phyloP scores from a whole-genome alignment of 129 eudicot species.

The Helianthus tuberosus region DNA sequence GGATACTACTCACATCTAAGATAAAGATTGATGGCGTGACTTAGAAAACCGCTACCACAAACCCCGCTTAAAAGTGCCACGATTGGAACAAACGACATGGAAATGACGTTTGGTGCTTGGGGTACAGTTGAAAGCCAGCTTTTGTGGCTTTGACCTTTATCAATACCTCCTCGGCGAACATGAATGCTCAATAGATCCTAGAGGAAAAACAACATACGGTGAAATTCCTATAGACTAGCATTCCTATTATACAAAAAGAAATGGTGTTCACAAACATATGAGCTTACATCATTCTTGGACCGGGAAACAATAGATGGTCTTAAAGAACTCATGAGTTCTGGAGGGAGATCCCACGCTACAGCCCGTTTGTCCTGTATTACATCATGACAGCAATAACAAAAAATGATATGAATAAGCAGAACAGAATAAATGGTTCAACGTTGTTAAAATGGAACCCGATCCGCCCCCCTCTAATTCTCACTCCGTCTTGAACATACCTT shows the following conservation, averaged over 20 bases:
- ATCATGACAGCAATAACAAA: background rate
- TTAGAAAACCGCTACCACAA: constrained; percentile 88
- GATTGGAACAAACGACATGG: constrained; percentile 94
- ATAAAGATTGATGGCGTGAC: constrained; percentile 94
- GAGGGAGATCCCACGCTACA: constrained; percentile 16
- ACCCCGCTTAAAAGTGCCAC: constrained; percentile 84
- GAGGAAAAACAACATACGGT: constrained; percentile 11
- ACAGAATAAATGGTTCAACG: background rate
- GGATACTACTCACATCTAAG: constrained; percentile 81
- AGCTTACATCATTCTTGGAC: constrained; percentile 9
- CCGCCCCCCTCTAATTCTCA: background rate
- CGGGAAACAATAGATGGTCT: constrained; percentile 7
- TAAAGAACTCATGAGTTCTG: background rate
- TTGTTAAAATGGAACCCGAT: background rate
- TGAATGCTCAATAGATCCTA: constrained; percentile 86
- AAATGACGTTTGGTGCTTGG: constrained; percentile 81
- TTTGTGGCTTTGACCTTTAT: constrained; percentile 77
- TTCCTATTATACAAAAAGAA: background rate
- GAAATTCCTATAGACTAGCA: constrained; percentile 8
- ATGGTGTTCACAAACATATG: background rate
- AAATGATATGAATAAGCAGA: background rate
- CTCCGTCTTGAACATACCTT: constrained; percentile 47
- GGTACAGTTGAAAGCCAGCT: constrained; percentile 93
- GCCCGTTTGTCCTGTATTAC: background rate
- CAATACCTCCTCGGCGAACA: constrained; percentile 86